Evolutionary conservation across 1,284 basidiomycete genomes (phyloP).

Genomic region (Rhodotorula mucilaginosa): DNA sequence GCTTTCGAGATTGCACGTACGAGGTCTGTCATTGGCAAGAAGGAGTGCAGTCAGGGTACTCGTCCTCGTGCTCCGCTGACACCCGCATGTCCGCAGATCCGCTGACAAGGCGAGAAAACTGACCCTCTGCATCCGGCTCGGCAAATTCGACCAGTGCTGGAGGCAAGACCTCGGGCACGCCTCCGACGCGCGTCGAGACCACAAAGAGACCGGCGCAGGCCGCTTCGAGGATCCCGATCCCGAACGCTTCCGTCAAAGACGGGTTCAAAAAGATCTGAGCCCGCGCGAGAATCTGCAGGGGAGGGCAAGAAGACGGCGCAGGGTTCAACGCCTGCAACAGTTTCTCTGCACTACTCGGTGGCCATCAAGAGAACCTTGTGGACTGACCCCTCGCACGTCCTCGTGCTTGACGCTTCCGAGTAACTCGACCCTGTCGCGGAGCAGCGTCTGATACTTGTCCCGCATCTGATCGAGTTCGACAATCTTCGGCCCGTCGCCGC

Average conservation of each 20-base stretch:
- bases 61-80: no score
- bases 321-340: no score
- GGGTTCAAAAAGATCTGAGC: constrained; percentile 94
- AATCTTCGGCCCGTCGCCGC: constrained; percentile 89
- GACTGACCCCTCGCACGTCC: constrained; percentile 73
- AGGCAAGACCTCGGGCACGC: constrained; percentile 92
- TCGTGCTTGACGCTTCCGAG: constrained; percentile 76
- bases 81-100: neutral
- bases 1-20: constrained; percentile 78
- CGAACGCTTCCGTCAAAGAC: constrained; percentile 93
- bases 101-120: constrained; percentile 35
- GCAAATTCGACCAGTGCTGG: constrained; percentile 92
- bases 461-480: constrained; percentile 94
- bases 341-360: no score
- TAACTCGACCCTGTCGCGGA: constrained; percentile 87
- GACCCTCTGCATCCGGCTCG: constrained; percentile 76
- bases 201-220: constrained; percentile 92
- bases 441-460: constrained; percentile 67
- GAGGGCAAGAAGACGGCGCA: neutral
- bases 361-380: neutral
- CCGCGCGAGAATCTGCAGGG: constrained; percentile 67
- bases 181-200: constrained; percentile 89
- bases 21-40: constrained; percentile 67
- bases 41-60: neutral
- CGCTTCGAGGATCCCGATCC: constrained; percentile 93